phyloP scores from a whole-genome alignment of 805 yeast genomes.

The Yarrowia osloensis region DNA sequence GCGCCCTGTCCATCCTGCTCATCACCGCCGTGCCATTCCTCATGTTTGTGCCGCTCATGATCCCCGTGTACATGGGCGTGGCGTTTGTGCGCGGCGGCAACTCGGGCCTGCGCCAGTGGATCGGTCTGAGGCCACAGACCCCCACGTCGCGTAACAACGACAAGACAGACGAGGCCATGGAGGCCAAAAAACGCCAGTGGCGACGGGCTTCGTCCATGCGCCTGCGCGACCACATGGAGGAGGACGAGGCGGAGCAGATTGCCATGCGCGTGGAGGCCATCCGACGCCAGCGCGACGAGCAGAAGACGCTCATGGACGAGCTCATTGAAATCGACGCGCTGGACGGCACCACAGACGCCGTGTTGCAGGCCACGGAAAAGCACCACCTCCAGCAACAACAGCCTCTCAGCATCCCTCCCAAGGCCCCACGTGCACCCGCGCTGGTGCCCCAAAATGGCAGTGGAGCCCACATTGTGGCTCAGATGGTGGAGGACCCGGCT shows the following conservation, averaged over 20 bases:
- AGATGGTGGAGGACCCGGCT: background rate
- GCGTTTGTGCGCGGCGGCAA: constrained; percentile 18
- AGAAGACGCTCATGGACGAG: constrained; percentile 26
- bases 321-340: constrained; percentile 21
- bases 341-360: constrained; percentile 13
- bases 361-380: background rate
- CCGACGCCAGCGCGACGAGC: constrained; percentile 23
- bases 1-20: constrained; percentile 26
- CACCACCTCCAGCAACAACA: background rate
- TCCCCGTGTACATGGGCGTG: constrained; percentile 21
- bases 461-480: background rate
- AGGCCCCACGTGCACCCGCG: background rate
- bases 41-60: constrained; percentile 19
- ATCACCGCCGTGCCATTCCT: constrained; percentile 21
- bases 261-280: constrained; percentile 25
- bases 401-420: background rate
- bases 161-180: constrained; percentile 32
- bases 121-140: constrained; percentile 9
- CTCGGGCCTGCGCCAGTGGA: constrained; percentile 11
- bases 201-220: constrained; percentile 18
- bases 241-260: constrained; percentile 21
- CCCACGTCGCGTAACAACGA: constrained; percentile 25
- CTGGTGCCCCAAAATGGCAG: background rate
- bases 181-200: constrained; percentile 26
- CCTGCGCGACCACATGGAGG: constrained; percentile 8